Base-by-base conservation (phyloP, 2,329 filamentous ascomycete genomes). In the Massarina eburnea region DNA sequence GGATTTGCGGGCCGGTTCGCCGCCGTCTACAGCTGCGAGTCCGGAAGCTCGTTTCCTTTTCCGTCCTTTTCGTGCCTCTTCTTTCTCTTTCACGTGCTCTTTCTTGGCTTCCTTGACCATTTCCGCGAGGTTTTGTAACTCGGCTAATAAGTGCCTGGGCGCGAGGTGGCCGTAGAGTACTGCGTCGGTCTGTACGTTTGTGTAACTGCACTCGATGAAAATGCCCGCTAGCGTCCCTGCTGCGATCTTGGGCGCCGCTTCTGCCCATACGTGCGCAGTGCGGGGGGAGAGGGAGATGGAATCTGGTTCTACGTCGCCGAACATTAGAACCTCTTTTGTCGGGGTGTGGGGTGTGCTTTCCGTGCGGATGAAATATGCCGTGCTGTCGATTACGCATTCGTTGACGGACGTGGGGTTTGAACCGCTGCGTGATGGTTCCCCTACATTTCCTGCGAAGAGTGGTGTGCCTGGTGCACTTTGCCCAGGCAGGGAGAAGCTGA, bases 181-280 rank as follows among this genome's bases (percentile, higher is more conserved):
- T 39, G 87, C 84, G 49, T 94, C 85, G 18, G 82, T 79, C 59
- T 91, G 86, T 7, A 82, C 81, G 67, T 96, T 86, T 50, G 90
- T 88, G 68, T 92, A 99, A 51, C 89, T 95, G 70, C 92, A 97
- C 74, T 99, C 94, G 58, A 99, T 95, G 64, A 97, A 92, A 10
- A 99, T 87, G 9, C 86, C 92, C 0, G 79, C 80, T 0, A 99
- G 78, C 3, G 80, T 77, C 1, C 89, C 89, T 0, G 78, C 73
- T 0, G 78, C 86, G 20, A 99, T 84, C 65, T 95, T 96, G 8
- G 86, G 86, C 0, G 91, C 92, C 0, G 92, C 92, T 61, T 94
- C 88, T 54, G 83, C 80, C 94, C 94, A 99, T 12, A 99, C 83
- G 12, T 78, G 76, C n/a, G 80, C 73, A 55, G 94, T 97, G 19